Evolutionary conservation across 1,284 basidiomycete genomes (phyloP), one percentile per base, ranked within the genome.

Genomic region (Marasmius oreades): DNA sequence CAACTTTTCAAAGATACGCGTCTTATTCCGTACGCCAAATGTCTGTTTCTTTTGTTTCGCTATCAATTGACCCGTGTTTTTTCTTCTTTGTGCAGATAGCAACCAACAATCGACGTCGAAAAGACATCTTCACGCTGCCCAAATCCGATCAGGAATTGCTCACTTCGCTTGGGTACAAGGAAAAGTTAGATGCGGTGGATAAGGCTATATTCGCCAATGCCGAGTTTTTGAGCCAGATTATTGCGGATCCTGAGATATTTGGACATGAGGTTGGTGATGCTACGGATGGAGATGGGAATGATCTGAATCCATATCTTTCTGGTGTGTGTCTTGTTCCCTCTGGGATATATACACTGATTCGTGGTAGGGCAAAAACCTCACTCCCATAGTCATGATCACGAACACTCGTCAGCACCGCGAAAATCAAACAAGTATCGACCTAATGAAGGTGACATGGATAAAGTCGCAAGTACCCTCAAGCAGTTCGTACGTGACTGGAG

Each of bases 401-500:
- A n/a, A 31, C 44, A 70, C 59, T 53, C 64, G 4, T 55, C 62
- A 36, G 57, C 55, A 51, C 63, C 60, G n/a, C 61, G 53, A 31
- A 68, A 58, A 46, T 66, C 61, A 18, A 69, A 69, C 43, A 70
- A 67, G 52, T 80, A 81, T 61, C 78, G 75, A 58, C 80, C 84
- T 1, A 84, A 79, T 1, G 87, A 90, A 33, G 80, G 80, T 61
- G 88, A 91, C 64, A 87, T 90, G 84, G 89, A 96, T 70, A 95
- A 95, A 66, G 75, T 97, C 24, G 77, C 92, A 57, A 93, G 91
- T 65, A 95, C 93, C 0, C 71, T 97, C 39, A 92, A 95, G 65
- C 93, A 95, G 63, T 88, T 95, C 55, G 93, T 94, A 8, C 81
- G 93, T 12, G 94, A 96, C 65, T 97, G 94, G 94, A 90, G 89